Evolutionary conservation across 2,329 filamentous ascomycete species (phyloP), one percentile per base, ranked within the genome.

Genomic region (Phoma herbarum): DNA sequence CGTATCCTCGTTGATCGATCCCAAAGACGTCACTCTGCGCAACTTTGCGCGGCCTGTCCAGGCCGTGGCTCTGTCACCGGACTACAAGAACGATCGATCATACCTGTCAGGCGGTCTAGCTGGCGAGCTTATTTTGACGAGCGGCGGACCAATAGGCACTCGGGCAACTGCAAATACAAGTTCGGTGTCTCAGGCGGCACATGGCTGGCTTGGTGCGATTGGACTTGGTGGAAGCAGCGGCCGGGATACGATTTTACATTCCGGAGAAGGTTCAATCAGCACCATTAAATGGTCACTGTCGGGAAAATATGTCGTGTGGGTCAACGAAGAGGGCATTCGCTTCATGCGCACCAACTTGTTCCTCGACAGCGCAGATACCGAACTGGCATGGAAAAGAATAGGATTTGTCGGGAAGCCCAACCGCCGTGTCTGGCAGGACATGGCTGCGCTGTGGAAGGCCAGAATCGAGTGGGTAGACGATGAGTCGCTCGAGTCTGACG

Each of bases 271-370:
- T 3, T 87, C 88, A 2, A 95, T 99, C 63, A 94, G 88, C 74
- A 90, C 89, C 3, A 95, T 99, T 72, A 94, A 96, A 76, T 99
- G 94, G 93, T 98, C 94, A 0, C 76, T 94, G 39, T 94, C 92
- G 0, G 94, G 95, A 0, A 95, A 90, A 78, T 98, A 93, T 71
- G 90, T 97, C 1, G 91, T 89, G 0, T 99, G 95, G 95, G 85
- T 96, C 39, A 99, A 98, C 71, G 95, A 99, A 77, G 90, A 96
- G 70, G 95, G 95, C 4, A 96, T 98, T 74, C 97, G 97, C 76
- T 95, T 99, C 60, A 98, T 98, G 93, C 87, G 95, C 35, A 92
- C 92, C 4, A 92, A 95, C 73, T 74, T 96, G 20, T 87, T 93
- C 66, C 83, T 97, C 5, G 92, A 96, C 6, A 88, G 83, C 62